Conservation (phyloP, 106 monocot species). For the Acanthochlamys bracteata region DNA sequence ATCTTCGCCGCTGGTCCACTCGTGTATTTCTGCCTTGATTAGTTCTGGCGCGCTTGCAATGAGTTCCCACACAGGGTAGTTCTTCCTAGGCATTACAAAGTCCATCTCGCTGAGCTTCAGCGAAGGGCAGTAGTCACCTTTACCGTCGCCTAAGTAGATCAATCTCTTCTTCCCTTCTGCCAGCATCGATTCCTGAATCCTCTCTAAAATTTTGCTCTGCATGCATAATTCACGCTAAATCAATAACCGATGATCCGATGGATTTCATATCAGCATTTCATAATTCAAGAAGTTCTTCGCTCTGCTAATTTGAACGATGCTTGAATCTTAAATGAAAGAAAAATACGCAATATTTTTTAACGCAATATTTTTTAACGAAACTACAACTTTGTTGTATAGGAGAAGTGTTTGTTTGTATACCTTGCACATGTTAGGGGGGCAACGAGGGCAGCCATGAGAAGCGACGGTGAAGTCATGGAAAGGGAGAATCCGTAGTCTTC, state of each 20-base stretch:
- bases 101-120: constrained; percentile 26
- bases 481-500: constrained; percentile 60
- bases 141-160: constrained; percentile 64
- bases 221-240: constrained; percentile 8
- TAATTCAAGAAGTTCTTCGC: no score
- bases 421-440: constrained; percentile 99
- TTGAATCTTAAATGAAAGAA: no score
- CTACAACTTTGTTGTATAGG: no score
- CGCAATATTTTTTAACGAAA: no score
- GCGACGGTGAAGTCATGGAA: constrained; percentile 53
- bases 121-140: constrained; percentile 61
- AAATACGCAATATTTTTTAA: no score
- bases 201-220: constrained; percentile 41
- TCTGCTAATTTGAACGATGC: no score
- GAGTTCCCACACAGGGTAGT: constrained; percentile 51
- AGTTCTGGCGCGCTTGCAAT: constrained; percentile 22
- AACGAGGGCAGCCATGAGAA: constrained; percentile 54
- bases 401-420: no score
- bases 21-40: constrained; percentile 38
- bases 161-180: constrained; percentile 33
- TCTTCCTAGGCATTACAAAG: constrained; percentile 55
- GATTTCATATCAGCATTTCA: no score
- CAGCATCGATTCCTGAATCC: constrained; percentile 14
- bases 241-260: background rate
- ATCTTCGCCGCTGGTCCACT: constrained; percentile 38